Evolutionary conservation across 805 yeast genomes (phyloP), one percentile per base, ranked within the genome.

Genomic region (Candida succiphila): DNA sequence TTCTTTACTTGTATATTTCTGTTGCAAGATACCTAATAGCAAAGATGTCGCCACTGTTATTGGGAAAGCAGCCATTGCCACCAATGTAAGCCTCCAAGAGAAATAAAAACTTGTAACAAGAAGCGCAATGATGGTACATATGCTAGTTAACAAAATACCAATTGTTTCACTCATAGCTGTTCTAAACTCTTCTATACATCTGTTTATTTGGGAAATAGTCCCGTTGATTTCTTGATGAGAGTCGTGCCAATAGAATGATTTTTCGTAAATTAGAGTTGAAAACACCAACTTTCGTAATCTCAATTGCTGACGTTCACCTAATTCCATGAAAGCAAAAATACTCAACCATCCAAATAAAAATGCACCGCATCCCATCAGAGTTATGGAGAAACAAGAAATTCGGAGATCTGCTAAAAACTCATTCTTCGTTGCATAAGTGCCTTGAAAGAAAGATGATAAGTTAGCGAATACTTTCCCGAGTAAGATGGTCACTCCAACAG

Each of bases 61-160:
- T 0, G 98, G 98, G 4, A 85, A 44, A 4, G 81, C 66, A 1
- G 85, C 78, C 37, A 89, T 47, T n/a, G 81, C 72, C 2, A 92
- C 70, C 18, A 92, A 56, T 0, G 96, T 83, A 9, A 92, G 63
- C 4, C 83, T 67, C 96, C 96, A 89, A 3, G 94, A 83, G 39
- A 75, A 78, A 39, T 69, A 68, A 50, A 92, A 69, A 2, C 95
- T 76, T 0, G 82, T 72, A 1, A 72, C 65, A 2, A 79, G 49
- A 9, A 80, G 55, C 0, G 80, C 72, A 4, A 72, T 34, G 0
- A 75, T 58, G 0, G 86, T 66, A 0, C 75, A 69, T 2, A 64
- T 27, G 7, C 75, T 66, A 41, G 77, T 77, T 10, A 73, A 48
- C 2, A 78, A 46, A 16, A 77, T 44, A 0, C 82, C 86, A 14